phyloP scores from a whole-genome alignment of 2,329 filamentous ascomycete species.

The Microdochium bolleyi region DNA sequence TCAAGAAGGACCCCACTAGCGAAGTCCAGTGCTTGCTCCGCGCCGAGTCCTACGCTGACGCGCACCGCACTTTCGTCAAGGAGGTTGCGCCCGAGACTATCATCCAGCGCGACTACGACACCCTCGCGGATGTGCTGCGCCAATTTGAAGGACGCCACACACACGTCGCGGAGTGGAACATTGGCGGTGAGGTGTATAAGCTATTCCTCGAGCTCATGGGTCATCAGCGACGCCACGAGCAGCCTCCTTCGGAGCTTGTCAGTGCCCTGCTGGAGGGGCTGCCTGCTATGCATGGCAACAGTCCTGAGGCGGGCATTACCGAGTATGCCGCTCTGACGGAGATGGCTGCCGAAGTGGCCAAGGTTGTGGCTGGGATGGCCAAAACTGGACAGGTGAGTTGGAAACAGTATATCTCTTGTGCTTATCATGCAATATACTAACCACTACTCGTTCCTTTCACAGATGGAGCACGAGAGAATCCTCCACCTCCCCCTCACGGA shows the following conservation, averaged over 20 bases:
- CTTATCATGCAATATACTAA: constrained; percentile 8
- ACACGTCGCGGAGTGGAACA: constrained; percentile 63
- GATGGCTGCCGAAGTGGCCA: constrained; percentile 23
- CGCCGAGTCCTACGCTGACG: constrained; percentile 68
- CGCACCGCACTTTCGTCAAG: constrained; percentile 74
- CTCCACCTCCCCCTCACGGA: constrained; percentile 22
- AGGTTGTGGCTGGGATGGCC: constrained; percentile 19
- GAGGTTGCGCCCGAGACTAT: constrained; percentile 76
- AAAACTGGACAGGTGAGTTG: constrained; percentile 19
- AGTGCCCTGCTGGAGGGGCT: constrained; percentile 50
- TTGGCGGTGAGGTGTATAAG: constrained; percentile 73
- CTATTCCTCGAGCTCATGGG: constrained; percentile 48
- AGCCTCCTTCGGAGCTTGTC: constrained; percentile 35
- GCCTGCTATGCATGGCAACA: constrained; percentile 41
- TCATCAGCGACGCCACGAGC: constrained; percentile 25
- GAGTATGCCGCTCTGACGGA: constrained; percentile 24
- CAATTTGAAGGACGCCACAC: constrained; percentile 60
- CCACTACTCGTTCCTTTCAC: not conserved
- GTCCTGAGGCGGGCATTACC: constrained; percentile 19
- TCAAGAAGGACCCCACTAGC: constrained; percentile 56
- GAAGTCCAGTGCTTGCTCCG: constrained; percentile 77
- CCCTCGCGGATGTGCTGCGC: constrained; percentile 59
- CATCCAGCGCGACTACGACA: constrained; percentile 71
- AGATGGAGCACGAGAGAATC: constrained; percentile 21
- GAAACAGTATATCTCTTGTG: not conserved